Conservation (phyloP, 176 grass and related monocot species). For the Luzula sylvatica region DNA sequence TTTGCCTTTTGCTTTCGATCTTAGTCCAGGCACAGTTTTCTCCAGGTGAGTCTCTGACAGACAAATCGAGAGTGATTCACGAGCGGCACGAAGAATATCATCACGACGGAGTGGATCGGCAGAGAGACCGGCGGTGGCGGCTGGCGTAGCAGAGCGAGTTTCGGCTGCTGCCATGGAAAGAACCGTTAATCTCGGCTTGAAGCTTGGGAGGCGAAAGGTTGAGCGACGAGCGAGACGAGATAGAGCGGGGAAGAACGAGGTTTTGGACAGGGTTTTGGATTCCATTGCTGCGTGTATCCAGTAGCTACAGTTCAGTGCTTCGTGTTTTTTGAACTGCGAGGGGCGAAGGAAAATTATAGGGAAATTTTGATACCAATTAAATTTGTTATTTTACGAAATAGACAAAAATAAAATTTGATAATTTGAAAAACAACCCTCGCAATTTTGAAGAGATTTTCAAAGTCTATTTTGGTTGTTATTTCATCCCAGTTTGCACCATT, state of each 20-base stretch:
- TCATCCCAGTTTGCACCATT: too few species aligned
- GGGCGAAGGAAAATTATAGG: too few species aligned
- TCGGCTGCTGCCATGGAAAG: constrained; percentile 1
- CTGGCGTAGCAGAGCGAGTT: neutral
- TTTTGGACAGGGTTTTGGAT: constrained; percentile 23
- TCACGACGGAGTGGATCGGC: constrained; percentile 49
- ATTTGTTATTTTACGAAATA: too few species aligned
- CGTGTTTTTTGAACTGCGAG: too few species aligned
- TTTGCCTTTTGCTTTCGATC: constrained; percentile 64
- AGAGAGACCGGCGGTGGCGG: constrained; percentile 28
- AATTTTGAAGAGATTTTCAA: too few species aligned
- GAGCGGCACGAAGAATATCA: constrained; percentile 37
- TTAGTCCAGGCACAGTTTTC: constrained; percentile 51
- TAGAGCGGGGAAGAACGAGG: neutral
- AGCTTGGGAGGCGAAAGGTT: neutral
- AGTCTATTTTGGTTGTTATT: too few species aligned
- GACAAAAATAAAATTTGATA: too few species aligned
- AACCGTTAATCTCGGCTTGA: constrained; percentile 2
- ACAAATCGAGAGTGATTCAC: constrained; percentile 39
- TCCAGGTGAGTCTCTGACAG: constrained; percentile 82
- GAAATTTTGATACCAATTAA: too few species aligned
- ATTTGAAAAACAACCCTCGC: too few species aligned
- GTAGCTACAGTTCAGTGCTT: too few species aligned
- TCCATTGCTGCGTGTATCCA: neutral
- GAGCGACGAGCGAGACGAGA: constrained; percentile 12